A percentile compares a stretch with the other conserved stretches of the same genome.
phyloP scores from a whole-genome alignment of 805 yeast genomes.

The Barnettozyma pratensis region DNA sequence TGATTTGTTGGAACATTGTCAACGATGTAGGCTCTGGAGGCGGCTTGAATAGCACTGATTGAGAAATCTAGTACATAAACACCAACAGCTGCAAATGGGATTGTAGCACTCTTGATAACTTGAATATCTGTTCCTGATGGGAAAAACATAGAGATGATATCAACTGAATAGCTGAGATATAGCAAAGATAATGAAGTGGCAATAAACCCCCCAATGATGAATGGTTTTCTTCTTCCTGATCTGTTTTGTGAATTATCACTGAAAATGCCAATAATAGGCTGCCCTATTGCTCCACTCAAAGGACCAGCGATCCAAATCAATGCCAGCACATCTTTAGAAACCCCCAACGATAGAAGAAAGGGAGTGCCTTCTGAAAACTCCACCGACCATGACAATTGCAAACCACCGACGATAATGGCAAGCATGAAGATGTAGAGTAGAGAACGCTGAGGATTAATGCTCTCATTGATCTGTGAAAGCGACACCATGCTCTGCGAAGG shows the following conservation, averaged over 20 bases:
- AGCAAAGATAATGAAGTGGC: conserved; percentile 42
- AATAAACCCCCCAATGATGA: conserved; percentile 48
- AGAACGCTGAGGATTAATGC: conserved; percentile 41
- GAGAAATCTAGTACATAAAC: conserved; percentile 53
- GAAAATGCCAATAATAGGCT: conserved; percentile 55
- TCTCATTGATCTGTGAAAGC: conserved; percentile 24
- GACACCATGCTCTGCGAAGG: conserved; percentile 1
- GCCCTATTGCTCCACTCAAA: conserved; percentile 55
- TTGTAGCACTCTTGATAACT: conserved; percentile 28
- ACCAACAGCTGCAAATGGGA: conserved; percentile 48
- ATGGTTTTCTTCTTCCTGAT: conserved; percentile 52
- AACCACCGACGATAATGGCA: conserved; percentile 48
- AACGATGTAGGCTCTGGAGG: conserved; percentile 55
- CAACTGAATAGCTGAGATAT: conserved; percentile 40
- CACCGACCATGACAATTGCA: conserved; percentile 61
- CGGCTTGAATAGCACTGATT: conserved; percentile 54
- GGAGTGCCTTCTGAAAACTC: conserved; percentile 65
- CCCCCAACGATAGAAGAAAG: conserved; percentile 53
- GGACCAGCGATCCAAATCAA: conserved; percentile 69
- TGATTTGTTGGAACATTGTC: conserved; percentile 54
- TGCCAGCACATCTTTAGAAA: conserved; percentile 50
- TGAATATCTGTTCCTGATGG: conserved; percentile 18
- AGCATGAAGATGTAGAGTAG: conserved; percentile 38
- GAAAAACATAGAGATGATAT: conserved; percentile 32
- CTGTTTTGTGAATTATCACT: conserved; percentile 44